Base-by-base conservation (phyloP, 2,329 filamentous ascomycete species). In the Camptophora hylomeconis region DNA sequence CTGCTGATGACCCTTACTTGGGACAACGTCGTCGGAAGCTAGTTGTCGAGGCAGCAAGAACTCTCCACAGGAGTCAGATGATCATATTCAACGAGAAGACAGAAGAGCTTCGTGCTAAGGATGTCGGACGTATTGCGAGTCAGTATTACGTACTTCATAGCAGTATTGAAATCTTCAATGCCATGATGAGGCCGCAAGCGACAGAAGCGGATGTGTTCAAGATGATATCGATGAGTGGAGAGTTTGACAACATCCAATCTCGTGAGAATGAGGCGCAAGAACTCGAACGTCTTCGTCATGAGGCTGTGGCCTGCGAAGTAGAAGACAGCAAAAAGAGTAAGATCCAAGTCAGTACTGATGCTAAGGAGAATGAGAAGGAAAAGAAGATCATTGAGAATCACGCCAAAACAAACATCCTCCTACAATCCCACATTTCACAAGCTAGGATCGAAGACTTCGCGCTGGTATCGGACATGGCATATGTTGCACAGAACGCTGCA, bases 191-290 rank as follows among this genome's bases (percentile, higher is more conserved):
- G 29, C 76, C 83, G 2, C 71, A 75, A 15, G 76, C 83, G 7
- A 83, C 80, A 0, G 89, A 98, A 56, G 84, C 84, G 5, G 89
- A 98, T 48, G 77, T 94, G 25, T 62, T 98, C 30, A 81, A 80
- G 48, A 95, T 98, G 84, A 84, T 98, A 48, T 86, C 83, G 44
- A 84, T 89, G 80, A 93, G 86, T 51, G 84, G 86, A 40, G 89
- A 98, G 53, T 98, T 98, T 45, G 84, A 95, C 58, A 93, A 98
- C 42, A 81, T 98, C 22, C 86, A 94, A 49, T 84, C 80, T 4
- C 68, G 92, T 37, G 89, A 98, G 31, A 89, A 62, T 28, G 92
- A 98, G 54, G 76, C 79, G 32, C 80, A 86, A 45, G 92, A 98
- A 52, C 63, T 98, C n/a, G 67, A 67, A 11, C 66, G 71, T 13